Evolutionary conservation across 495 filamentous ascomycete species (phyloP).

Genomic region (Daldinia loculata): DNA sequence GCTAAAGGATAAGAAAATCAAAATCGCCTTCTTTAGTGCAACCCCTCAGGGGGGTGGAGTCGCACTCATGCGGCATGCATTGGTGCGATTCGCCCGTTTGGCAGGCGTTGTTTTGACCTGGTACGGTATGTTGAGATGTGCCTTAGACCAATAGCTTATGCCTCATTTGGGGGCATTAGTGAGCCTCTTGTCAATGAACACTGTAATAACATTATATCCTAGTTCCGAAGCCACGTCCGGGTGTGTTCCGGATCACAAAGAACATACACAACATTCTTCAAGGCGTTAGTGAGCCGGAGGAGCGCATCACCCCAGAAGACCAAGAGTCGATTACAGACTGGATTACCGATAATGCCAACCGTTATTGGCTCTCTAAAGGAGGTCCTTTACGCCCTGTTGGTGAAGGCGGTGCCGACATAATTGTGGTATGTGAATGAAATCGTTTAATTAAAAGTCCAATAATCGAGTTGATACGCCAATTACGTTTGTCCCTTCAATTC

Average conservation of each 20-base stretch:
- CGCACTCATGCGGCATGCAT: slow-evolving; percentile 86
- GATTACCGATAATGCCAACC: slow-evolving; percentile 77
- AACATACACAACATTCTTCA: slow-evolving; percentile 94
- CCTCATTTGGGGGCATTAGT: neutral
- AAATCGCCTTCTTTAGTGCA: slow-evolving; percentile 84
- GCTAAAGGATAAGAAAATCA: slow-evolving; percentile 71
- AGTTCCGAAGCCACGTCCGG: slow-evolving; percentile 85
- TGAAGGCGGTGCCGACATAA: slow-evolving; percentile 80
- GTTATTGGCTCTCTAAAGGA: slow-evolving; percentile 76
- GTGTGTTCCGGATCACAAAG: slow-evolving; percentile 88
- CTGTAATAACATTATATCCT: slow-evolving; percentile 55
- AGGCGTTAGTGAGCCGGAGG: slow-evolving; percentile 72
- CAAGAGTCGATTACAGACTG: slow-evolving; percentile 71
- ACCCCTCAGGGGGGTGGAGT: slow-evolving; percentile 91
- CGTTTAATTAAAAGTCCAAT: neutral
- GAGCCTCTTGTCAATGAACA: slow-evolving; percentile 1
- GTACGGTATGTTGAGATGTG: slow-evolving; percentile 63
- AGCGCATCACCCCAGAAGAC: slow-evolving; percentile 68
- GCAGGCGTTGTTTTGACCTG: slow-evolving; percentile 77
- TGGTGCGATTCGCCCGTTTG: slow-evolving; percentile 74
- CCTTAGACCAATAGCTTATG: neutral
- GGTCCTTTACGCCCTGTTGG: slow-evolving; percentile 73
- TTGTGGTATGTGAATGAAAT: slow-evolving; percentile 63
- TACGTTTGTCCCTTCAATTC: neutral
- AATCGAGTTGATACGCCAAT: neutral